Conservation (phyloP, 768 basidiomycete genomes). For the Collybia mongolica region DNA sequence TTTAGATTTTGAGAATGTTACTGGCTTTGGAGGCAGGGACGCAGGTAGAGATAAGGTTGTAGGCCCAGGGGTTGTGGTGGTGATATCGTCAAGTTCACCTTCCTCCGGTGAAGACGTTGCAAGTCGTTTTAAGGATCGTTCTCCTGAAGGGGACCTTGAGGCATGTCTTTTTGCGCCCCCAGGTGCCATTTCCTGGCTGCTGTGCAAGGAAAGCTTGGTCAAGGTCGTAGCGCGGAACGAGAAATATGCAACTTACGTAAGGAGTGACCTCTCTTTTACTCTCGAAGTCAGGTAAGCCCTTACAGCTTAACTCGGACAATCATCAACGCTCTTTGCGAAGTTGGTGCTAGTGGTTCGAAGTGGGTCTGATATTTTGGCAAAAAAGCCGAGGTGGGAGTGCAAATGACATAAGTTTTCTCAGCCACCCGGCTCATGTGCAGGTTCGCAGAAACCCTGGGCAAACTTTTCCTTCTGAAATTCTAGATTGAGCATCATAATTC, state of each 20-base stretch:
- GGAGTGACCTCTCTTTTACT: constrained; percentile 1
- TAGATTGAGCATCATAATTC: too few species aligned
- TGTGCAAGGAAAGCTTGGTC: constrained; percentile 9
- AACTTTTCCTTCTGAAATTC: too few species aligned
- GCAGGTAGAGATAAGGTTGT: constrained; percentile 22
- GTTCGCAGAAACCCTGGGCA: too few species aligned
- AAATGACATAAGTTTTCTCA: too few species aligned
- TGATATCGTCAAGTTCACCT: constrained; percentile 72
- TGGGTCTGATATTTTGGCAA: too few species aligned
- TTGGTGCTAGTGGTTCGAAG: too few species aligned
- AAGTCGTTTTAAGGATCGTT: constrained; percentile 53
- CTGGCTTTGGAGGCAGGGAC: constrained; percentile 34
- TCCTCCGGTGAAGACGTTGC: constrained; percentile 76
- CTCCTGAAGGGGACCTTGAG: constrained; percentile 47
- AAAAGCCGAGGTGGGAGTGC: too few species aligned
- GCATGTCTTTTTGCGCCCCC: constrained; percentile 55
- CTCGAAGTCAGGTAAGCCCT: background rate
- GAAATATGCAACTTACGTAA: constrained; percentile 18
- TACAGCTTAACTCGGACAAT: background rate
- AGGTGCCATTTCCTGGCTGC: constrained; percentile 18
- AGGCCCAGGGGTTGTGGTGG: constrained; percentile 15
- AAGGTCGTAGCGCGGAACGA: constrained; percentile 10
- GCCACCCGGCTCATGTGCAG: too few species aligned
- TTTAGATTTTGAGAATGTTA: constrained; percentile 34
- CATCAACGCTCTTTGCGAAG: too few species aligned